A percentile compares a stretch with the other conserved stretches of the same genome.
phyloP scores from a whole-genome alignment of 2,329 filamentous ascomycete species.

The Verruconis gallopava region DNA sequence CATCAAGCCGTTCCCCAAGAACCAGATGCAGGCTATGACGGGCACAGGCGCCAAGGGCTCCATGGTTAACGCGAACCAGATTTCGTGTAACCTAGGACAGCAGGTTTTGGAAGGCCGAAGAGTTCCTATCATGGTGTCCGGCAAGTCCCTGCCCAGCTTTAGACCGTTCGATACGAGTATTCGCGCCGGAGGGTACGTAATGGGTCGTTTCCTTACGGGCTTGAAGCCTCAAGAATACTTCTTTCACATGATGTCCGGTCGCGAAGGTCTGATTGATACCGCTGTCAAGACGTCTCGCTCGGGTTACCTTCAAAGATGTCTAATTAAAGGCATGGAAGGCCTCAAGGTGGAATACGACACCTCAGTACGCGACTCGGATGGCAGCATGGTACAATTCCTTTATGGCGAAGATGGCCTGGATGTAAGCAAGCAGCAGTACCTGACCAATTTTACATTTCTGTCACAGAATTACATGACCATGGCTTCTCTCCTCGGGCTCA shows the following conservation, averaged over 20 bases:
- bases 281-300: conserved; percentile 97
- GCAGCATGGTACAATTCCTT: conserved; percentile 83
- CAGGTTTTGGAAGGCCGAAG: conserved; percentile 90
- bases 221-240: conserved; percentile 97
- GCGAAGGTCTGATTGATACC: conserved; percentile 96
- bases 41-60: conserved; percentile 90
- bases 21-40: conserved; percentile 99
- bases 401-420: conserved; percentile 96
- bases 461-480: conserved; percentile 56
- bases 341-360: conserved; percentile 85
- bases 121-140: conserved; percentile 95
- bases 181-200: conserved; percentile 84
- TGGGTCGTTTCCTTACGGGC: conserved; percentile 93
- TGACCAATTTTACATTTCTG: conserved; percentile 81
- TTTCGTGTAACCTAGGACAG: conserved; percentile 94
- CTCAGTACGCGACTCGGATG: conserved; percentile 87
- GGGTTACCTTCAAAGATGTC: conserved; percentile 88
- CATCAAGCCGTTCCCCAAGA: conserved; percentile 84
- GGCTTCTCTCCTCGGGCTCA: conserved; percentile 29
- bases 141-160: conserved; percentile 91
- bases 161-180: conserved; percentile 81
- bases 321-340: conserved; percentile 98
- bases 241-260: conserved; percentile 98
- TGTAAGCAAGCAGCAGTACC: conserved; percentile 83
- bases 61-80: conserved; percentile 88